Conservation (phyloP, 2,329 filamentous ascomycete species). For the Penicillium psychrosexuale region DNA sequence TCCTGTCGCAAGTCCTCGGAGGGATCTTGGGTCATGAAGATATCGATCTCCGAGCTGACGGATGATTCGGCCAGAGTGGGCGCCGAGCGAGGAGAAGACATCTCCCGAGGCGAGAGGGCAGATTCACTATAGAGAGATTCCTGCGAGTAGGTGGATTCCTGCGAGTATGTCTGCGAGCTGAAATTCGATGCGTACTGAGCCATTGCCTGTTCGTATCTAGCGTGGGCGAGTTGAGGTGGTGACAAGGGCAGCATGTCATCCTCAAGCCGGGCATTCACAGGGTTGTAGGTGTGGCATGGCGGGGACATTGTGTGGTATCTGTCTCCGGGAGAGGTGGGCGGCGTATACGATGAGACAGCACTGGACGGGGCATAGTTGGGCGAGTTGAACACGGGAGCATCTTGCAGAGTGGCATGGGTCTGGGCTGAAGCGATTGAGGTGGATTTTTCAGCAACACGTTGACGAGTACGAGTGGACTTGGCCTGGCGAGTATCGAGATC, state of each 20-base stretch:
- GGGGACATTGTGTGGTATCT: slow-evolving; percentile 40
- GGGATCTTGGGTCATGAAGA: slow-evolving; percentile 40
- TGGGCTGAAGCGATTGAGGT: slow-evolving; percentile 30
- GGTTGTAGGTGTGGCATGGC: slow-evolving; percentile 33
- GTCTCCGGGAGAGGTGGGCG: slow-evolving; percentile 46
- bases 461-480: slow-evolving; percentile 55
- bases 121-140: slow-evolving; percentile 32
- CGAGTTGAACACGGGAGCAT: slow-evolving; percentile 40
- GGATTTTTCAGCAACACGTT: slow-evolving; percentile 37
- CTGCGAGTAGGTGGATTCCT: slow-evolving; percentile 25
- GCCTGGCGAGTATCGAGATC: slow-evolving; percentile 57
- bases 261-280: slow-evolving; percentile 40
- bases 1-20: slow-evolving; percentile 30
- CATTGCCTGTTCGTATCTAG: slow-evolving; percentile 24
- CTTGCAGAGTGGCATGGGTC: slow-evolving; percentile 23
- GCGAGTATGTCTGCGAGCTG: slow-evolving; percentile 21
- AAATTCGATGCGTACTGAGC: slow-evolving; percentile 16
- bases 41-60: slow-evolving; percentile 38
- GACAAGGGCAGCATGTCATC: slow-evolving; percentile 38
- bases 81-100: slow-evolving; percentile 39
- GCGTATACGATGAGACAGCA: slow-evolving; percentile 47
- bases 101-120: slow-evolving; percentile 29
- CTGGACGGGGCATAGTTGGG: slow-evolving; percentile 45
- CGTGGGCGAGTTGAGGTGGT: slow-evolving; percentile 25
- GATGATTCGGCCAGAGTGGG: slow-evolving; percentile 36